These are phyloP conservation scores for Aspergillus thermomutatus DNA, from an alignment of 2,329 filamentous ascomycete genomes.

Conservation along the genomic window DNA sequence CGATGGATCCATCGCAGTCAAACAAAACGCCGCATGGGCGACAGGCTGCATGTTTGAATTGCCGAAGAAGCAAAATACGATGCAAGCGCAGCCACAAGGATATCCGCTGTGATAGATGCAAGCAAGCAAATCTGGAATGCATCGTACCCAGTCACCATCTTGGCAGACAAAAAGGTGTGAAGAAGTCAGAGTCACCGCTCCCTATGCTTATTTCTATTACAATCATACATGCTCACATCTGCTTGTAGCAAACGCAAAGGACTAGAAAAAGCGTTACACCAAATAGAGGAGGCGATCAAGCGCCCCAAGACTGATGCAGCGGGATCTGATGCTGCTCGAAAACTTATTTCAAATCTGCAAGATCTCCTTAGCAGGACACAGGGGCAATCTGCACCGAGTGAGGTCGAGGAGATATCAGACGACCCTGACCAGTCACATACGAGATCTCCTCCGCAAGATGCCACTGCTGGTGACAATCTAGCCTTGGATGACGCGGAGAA, in stretches of 20 bases:
- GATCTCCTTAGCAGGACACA: conserved; percentile 51
- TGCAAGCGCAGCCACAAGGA: conserved; percentile 57
- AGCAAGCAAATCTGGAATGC: conserved; percentile 58
- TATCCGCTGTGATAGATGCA: conserved; percentile 59
- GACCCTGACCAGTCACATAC: conserved; percentile 22
- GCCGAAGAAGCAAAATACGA: conserved; percentile 65
- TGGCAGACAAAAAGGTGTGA: conserved; percentile 71
- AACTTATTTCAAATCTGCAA: conserved; percentile 44
- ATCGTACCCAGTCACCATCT: conserved; percentile 70
- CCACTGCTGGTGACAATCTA: conserved; percentile 49
- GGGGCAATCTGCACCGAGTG: conserved; percentile 31
- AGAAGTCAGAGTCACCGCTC: conserved; percentile 54
- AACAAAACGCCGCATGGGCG: conserved; percentile 20
- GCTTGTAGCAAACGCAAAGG: conserved; percentile 65
- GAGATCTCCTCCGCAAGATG: conserved; percentile 20
- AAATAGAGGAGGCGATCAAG: conserved; percentile 68
- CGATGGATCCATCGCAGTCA: conserved; percentile 11
- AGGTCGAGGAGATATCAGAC: conserved; percentile 30
- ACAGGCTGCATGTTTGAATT: conserved; percentile 59
- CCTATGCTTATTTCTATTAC: conserved; percentile 17
- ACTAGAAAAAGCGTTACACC: conserved; percentile 69
- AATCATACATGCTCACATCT: conserved; percentile 7
- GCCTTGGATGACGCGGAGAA: conserved; percentile 72
- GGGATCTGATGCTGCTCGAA: conserved; percentile 42
- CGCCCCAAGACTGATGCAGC: conserved; percentile 49